Base-by-base conservation (phyloP, 2,329 filamentous ascomycete species). In the Pseudogymnoascus destructans region DNA sequence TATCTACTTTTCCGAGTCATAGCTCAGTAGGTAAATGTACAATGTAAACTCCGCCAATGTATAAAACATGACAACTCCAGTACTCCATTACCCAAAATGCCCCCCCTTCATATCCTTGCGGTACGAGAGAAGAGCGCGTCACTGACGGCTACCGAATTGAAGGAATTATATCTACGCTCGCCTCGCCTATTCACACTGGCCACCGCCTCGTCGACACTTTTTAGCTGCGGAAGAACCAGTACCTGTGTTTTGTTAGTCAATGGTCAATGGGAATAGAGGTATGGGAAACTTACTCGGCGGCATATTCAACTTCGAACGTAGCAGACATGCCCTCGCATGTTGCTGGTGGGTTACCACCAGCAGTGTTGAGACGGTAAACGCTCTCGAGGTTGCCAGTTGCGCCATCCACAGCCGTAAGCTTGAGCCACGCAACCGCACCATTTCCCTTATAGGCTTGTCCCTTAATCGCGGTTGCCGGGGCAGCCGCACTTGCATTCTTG, bases 281-380 rank as follows among this genome's bases (percentile, higher is more conserved):
- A 11, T 30, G 46, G 70, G 80, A 61, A 77, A 85, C 85, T 79
- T 88, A 96, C 78, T 91, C 81, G 40, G 91, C 84, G 30, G 87
- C 78, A 72, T 97, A 96, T 67, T 91, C 77, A 11, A 95, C 81
- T 61, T 84, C 74, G 64, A 96, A 91, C 0, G 72, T 67, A 9
- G 77, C 75, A 0, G 76, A 70, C 75, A 82, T 77, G 9, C 82
- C 86, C 32, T 79, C 70, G 69, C 92, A 97, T 0, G 82, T 87
- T 23, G 79, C 74, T 0, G 91, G 91, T 1, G 89, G 73, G 52
- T 78, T 80, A 9, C 92, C 92, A 23, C 90, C 91, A 0, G 86
- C 89, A 9, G 92, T 97, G 66, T 87, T 79, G 46, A 96, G 74
- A 10, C 92, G 81, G 73, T 92, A 97, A 21, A 95, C 84, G 69